These are phyloP conservation scores for Penicillium lividum DNA, from an alignment of 495 filamentous ascomycete genomes.

Conservation along the genomic window DNA sequence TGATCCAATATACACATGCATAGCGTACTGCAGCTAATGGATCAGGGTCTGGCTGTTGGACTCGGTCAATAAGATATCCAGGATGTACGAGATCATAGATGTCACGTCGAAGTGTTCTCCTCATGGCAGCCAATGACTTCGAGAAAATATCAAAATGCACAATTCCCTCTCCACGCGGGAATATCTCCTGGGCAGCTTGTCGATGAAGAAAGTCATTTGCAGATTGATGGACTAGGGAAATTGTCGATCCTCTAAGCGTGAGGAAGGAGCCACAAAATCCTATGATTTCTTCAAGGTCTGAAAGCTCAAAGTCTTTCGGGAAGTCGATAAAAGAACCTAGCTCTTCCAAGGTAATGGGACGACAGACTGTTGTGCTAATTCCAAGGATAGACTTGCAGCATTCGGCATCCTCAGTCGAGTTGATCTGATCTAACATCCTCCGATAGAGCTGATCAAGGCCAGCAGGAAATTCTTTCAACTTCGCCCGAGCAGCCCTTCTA, in stretches of 20 bases:
- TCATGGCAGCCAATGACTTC: neutral
- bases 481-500: neutral
- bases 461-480: slow-evolving; percentile 3
- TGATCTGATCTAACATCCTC: neutral
- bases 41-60: neutral
- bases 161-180: neutral
- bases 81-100: neutral
- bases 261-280: slow-evolving; percentile 4
- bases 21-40: slow-evolving; percentile 2
- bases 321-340: neutral
- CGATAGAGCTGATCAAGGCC: neutral
- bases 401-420: neutral
- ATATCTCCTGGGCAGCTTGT: neutral
- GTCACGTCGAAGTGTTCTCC: slow-evolving; percentile 1
- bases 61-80: neutral
- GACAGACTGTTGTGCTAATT: neutral
- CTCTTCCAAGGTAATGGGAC: neutral
- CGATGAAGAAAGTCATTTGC: slow-evolving; percentile 6
- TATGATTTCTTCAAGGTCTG: slow-evolving; percentile 2
- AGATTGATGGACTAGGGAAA: slow-evolving; percentile 9
- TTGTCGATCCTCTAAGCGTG: neutral
- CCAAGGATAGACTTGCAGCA: neutral
- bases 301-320: neutral
- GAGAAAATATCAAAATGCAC: neutral
- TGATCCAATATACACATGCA: neutral